Percentiles rank a stretch among this genome's conserved stretches.
Evolutionary conservation across 371 early-diverging fungal species (phyloP).

Genomic region (Entomophthora muscae): DNA sequence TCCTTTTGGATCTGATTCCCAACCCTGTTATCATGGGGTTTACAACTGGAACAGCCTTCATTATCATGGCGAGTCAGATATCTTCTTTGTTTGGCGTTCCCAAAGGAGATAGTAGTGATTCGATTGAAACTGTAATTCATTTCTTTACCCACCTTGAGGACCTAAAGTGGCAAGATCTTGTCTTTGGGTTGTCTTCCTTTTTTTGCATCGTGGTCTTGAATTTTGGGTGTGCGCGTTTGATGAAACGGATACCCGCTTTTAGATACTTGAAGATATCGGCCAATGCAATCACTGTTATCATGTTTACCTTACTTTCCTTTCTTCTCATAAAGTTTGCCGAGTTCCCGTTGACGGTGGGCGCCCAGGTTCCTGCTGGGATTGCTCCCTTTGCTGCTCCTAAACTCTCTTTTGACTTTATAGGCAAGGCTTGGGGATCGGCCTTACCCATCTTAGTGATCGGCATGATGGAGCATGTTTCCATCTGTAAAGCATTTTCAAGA

Average conservation of each 20-base stretch:
- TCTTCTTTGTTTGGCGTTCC: constrained; percentile 53
- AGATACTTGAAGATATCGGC: constrained; percentile 22
- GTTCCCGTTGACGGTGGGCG: constrained; percentile 23
- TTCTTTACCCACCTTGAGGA: constrained; percentile 24
- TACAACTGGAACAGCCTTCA: constrained; percentile 48
- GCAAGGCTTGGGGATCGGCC: constrained; percentile 25
- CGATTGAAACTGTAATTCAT: constrained; percentile 27
- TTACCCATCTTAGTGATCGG: constrained; percentile 46
- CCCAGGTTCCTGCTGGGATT: constrained; percentile 49
- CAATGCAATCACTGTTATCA: constrained; percentile 26
- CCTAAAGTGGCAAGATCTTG: constrained; percentile 23
- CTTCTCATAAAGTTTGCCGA: constrained; percentile 14
- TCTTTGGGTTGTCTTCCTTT: constrained; percentile 26
- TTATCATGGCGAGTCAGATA: constrained; percentile 49
- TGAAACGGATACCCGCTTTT: constrained; percentile 12
- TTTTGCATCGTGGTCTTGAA: constrained; percentile 24
- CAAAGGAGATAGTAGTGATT: constrained; percentile 14
- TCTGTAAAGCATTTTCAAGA: constrained; percentile 61
- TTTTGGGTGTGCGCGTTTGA: constrained; percentile 11
- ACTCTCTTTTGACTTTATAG: constrained; percentile 9
- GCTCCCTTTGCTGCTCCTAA: background rate
- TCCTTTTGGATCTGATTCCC: constrained; percentile 74
- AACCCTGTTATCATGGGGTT: constrained; percentile 48
- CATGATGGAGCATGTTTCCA: constrained; percentile 67
- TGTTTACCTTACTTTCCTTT: constrained; percentile 25